Percentiles rank a stretch among this genome's conserved stretches.
phyloP scores from a whole-genome alignment of 305 asterid species.

The Nicotiana rustica region DNA sequence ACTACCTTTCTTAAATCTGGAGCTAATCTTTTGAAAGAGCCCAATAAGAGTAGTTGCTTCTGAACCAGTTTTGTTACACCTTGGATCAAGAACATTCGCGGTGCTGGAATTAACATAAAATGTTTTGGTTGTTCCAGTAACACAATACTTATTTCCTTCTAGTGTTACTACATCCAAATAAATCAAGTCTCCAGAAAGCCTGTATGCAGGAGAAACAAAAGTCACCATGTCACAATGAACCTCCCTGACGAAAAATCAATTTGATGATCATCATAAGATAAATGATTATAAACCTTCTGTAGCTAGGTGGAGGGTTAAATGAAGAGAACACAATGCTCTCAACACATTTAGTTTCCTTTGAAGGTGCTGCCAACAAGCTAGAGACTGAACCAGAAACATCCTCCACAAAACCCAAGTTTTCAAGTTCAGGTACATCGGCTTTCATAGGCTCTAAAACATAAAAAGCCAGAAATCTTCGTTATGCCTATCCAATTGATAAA shows the following conservation, averaged over 20 bases:
- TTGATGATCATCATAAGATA: slow-evolving; percentile 19
- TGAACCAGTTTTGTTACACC: slow-evolving; percentile 59
- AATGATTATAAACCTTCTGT: slow-evolving; percentile 65
- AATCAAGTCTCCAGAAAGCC: slow-evolving; percentile 91
- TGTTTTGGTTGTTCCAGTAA: slow-evolving; percentile 79
- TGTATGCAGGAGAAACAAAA: slow-evolving; percentile 49
- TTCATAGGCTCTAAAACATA: slow-evolving; percentile 58
- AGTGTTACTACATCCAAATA: slow-evolving; percentile 81
- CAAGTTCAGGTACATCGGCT: slow-evolving; percentile 72
- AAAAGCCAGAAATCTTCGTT: slow-evolving; percentile 34
- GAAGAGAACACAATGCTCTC: slow-evolving; percentile 84
- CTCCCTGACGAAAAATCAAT: slow-evolving; percentile 20
- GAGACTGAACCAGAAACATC: slow-evolving; percentile 67
- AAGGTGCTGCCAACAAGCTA: slow-evolving; percentile 62
- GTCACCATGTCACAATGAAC: slow-evolving; percentile 36
- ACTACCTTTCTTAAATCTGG: slow-evolving; percentile 86
- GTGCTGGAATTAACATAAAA: slow-evolving; percentile 81
- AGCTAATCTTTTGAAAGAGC: slow-evolving; percentile 82
- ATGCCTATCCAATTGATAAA: slow-evolving; percentile 27
- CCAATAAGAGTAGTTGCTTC: slow-evolving; percentile 88
- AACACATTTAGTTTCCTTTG: slow-evolving; percentile 74
- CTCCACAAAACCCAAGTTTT: slow-evolving; percentile 69
- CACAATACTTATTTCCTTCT: slow-evolving; percentile 80
- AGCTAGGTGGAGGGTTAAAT: slow-evolving; percentile 87
- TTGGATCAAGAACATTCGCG: slow-evolving; percentile 74